phyloP scores from a whole-genome alignment of 768 basidiomycete genomes.

The Suillus lakei region DNA sequence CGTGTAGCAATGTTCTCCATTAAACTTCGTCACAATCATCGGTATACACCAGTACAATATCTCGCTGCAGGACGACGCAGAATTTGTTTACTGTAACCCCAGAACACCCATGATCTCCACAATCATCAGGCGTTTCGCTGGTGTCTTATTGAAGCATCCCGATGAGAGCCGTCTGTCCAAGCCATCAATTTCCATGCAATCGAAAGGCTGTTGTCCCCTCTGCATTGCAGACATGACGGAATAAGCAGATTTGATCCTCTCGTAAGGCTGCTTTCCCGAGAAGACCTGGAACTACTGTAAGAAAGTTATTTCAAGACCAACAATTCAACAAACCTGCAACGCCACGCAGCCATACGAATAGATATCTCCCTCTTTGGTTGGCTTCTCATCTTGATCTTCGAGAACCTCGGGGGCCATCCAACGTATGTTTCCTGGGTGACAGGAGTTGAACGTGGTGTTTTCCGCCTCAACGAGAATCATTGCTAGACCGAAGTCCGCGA shows the following conservation, averaged over 20 bases:
- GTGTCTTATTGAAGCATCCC: not conserved
- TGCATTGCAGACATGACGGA: constrained; percentile 12
- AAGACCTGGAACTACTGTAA: constrained; percentile 24
- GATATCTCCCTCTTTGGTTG: constrained; percentile 18
- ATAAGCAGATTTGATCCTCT: constrained; percentile 9
- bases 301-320: not conserved
- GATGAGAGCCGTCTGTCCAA: too few relatives aligned
- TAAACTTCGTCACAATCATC: too few relatives aligned
- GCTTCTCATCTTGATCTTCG: constrained; percentile 6
- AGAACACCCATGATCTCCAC: too few relatives aligned
- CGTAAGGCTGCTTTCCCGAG: constrained; percentile 27
- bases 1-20: too few relatives aligned
- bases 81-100: too few relatives aligned
- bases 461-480: constrained; percentile 36
- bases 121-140: not conserved
- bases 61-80: too few relatives aligned
- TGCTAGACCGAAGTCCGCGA: constrained; percentile 44
- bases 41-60: too few relatives aligned
- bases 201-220: too few relatives aligned
- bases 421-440: constrained; percentile 12
- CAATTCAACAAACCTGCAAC: not conserved
- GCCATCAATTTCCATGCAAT: too few relatives aligned
- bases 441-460: constrained; percentile 23
- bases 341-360: constrained; percentile 1
- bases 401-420: constrained; percentile 25